Evolutionary conservation across 2,329 filamentous ascomycete species (phyloP).

Genomic region (Penicillium sp.): DNA sequence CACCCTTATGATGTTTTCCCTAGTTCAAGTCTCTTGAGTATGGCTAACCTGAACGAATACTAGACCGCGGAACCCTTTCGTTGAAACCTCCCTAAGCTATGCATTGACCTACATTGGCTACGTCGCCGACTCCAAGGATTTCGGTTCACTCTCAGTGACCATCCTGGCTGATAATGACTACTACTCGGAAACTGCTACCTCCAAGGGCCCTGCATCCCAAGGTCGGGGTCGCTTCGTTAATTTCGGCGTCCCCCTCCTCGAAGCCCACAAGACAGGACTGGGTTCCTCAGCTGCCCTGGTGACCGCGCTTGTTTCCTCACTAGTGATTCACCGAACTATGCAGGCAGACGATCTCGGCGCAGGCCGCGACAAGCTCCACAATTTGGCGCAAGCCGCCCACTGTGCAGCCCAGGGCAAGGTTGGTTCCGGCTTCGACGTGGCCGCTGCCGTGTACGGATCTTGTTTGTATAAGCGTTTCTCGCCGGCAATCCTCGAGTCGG

Average conservation of each 20-base stretch:
- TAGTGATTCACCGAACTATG: conserved; percentile 44
- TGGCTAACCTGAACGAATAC: conserved; percentile 20
- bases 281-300: conserved; percentile 94
- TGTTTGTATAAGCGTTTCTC: conserved; percentile 93
- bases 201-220: conserved; percentile 34
- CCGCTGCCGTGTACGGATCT: conserved; percentile 86
- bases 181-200: conserved; percentile 71
- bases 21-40: too few species aligned
- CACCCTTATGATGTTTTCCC: background rate
- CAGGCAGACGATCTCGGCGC: conserved; percentile 45
- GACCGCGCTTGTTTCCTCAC: conserved; percentile 70
- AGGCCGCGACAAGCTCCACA: conserved; percentile 71
- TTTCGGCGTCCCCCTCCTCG: conserved; percentile 72
- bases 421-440: conserved; percentile 93
- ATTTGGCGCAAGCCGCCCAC: conserved; percentile 89
- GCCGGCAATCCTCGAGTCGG: conserved; percentile 66
- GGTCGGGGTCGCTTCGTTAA: conserved; percentile 64
- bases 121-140: conserved; percentile 51
- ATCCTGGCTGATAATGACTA: conserved; percentile 96
- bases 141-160: conserved; percentile 72
- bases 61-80: conserved; percentile 74
- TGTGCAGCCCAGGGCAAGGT: conserved; percentile 97
- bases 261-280: conserved; percentile 92
- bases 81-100: conserved; percentile 88
- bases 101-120: conserved; percentile 74